Evolutionary conservation across 2,329 filamentous ascomycete genomes (phyloP).

Genomic region (Sclerotinia sclerotiorum): DNA sequence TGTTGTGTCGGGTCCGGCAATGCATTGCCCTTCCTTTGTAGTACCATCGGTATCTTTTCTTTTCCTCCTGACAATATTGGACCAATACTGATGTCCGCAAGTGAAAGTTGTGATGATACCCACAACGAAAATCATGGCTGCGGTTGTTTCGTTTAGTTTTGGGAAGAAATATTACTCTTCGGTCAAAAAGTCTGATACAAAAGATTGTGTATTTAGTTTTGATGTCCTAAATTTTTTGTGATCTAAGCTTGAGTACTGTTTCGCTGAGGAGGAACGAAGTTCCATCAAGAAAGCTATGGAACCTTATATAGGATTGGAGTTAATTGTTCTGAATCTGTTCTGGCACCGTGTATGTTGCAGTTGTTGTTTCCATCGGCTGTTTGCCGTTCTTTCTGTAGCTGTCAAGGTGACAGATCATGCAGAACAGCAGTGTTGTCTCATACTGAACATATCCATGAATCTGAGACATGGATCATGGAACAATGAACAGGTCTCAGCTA

Average conservation of each 20-base stretch:
- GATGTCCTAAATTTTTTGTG: neutral
- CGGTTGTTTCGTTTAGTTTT: neutral
- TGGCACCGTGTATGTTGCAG: neutral
- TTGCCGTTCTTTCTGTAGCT: neutral
- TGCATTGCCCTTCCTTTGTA: neutral
- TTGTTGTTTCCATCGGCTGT: neutral
- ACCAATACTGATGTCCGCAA: neutral
- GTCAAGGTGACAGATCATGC: neutral
- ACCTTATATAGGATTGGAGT: neutral
- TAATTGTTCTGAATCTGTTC: neutral
- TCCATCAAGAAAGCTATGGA: neutral
- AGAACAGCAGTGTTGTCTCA: neutral
- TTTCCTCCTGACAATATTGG: neutral
- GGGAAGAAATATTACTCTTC: neutral
- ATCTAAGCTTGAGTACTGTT: neutral
- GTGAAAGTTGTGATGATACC: neutral
- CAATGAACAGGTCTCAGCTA: neutral
- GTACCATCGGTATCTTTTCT: neutral
- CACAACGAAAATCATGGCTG: neutral
- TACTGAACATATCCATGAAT: neutral
- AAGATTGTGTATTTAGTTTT: neutral
- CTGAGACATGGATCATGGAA: accelerated
- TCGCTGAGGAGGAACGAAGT: neutral
- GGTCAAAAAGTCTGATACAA: neutral
- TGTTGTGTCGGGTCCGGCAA: neutral